These are phyloP conservation scores for Epichloe uncinata DNA, from an alignment of 2,329 filamentous ascomycete genomes.

Conservation along the genomic window DNA sequence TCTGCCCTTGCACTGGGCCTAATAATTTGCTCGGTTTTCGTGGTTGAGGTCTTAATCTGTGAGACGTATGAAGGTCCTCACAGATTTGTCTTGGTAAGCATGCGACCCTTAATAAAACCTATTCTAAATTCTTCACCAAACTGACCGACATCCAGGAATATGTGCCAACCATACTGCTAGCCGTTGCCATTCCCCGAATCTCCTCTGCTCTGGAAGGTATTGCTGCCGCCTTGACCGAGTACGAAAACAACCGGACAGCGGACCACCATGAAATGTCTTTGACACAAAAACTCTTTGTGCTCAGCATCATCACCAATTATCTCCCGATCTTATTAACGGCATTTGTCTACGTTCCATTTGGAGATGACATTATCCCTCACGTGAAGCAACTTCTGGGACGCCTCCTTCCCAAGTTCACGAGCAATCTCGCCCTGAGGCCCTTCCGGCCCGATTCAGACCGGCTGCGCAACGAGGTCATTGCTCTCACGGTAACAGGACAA, in stretches of 20 bases:
- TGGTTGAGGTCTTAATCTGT: constrained; percentile 61
- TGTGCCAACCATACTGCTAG: constrained; percentile 57
- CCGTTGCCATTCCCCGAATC: constrained; percentile 52
- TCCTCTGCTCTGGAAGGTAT: constrained; percentile 47
- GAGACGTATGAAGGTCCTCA: constrained; percentile 60
- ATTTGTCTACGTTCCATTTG: constrained; percentile 69
- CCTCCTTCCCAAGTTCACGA: constrained; percentile 28
- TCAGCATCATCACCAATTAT: constrained; percentile 73
- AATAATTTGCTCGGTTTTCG: constrained; percentile 57
- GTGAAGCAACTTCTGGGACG: constrained; percentile 46
- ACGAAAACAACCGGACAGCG: constrained; percentile 63
- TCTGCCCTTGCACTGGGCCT: constrained; percentile 47
- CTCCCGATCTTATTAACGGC: constrained; percentile 63
- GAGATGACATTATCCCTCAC: constrained; percentile 51
- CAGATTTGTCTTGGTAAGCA: constrained; percentile 46
- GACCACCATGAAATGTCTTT: constrained; percentile 55
- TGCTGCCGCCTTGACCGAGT: constrained; percentile 52
- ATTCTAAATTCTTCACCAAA: too few relatives aligned
- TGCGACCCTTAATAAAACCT: neutral
- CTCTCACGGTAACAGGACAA: constrained; percentile 60
- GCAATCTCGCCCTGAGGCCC: constrained; percentile 36
- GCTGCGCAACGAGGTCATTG: constrained; percentile 60
- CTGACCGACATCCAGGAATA: constrained; percentile 40
- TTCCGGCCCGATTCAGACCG: constrained; percentile 55
- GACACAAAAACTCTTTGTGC: constrained; percentile 61